Evolutionary conservation across 2,329 filamentous ascomycete species (phyloP).

Genomic region (Rhinocladiella similis): DNA sequence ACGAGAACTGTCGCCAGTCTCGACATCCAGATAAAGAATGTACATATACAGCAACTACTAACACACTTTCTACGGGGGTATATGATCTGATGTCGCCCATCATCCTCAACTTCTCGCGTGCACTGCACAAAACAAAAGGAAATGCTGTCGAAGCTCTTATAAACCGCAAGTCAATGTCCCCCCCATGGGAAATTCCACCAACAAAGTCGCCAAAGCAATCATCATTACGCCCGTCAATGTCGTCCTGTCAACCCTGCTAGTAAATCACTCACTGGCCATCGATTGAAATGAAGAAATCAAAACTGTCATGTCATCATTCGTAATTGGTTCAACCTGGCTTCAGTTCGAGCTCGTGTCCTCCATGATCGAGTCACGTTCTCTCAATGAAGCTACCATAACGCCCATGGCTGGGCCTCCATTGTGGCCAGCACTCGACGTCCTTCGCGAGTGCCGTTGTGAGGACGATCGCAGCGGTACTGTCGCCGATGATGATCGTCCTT

Average conservation of each 20-base stretch:
- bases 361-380: conserved; percentile 23
- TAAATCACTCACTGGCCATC: neutral
- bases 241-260: conserved; percentile 8
- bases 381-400: conserved; percentile 30
- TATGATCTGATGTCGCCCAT: neutral
- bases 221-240: neutral
- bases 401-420: conserved; percentile 30
- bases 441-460: conserved; percentile 36
- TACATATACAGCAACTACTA: neutral
- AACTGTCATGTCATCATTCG: conserved; percentile 17
- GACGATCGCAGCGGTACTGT: conserved; percentile 43
- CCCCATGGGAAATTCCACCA: neutral
- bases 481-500: conserved; percentile 67
- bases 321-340: conserved; percentile 17
- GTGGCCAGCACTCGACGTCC: conserved; percentile 18
- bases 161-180: conserved; percentile 14
- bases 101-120: neutral
- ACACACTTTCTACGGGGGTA: conserved; percentile 9
- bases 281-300: conserved; percentile 8
- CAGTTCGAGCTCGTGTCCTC: conserved; percentile 23
- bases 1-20: conserved; percentile 11
- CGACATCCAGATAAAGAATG: neutral
- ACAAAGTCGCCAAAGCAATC: neutral
- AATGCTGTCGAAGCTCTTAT: conserved; percentile 15
- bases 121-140: conserved; percentile 21